phyloP scores from a whole-genome alignment of 441 rosid species.

The Adansonia gregorii region DNA sequence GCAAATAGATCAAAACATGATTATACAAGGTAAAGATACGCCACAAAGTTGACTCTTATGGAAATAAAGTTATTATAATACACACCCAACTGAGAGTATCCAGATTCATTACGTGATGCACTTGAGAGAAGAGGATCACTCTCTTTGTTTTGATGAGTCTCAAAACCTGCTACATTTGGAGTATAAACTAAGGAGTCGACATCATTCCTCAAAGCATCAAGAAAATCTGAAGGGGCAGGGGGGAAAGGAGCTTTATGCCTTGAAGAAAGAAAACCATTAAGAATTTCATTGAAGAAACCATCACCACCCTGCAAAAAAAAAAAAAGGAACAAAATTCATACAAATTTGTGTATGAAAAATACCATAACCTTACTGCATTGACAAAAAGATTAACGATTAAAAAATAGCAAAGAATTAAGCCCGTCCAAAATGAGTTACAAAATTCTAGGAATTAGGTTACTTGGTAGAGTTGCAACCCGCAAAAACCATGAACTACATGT shows the following conservation, averaged over 20 bases:
- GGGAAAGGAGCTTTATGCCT: conserved; percentile 84
- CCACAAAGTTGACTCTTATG: conserved; percentile 19
- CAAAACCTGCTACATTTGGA: conserved; percentile 42
- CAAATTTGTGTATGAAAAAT: conserved; percentile 16
- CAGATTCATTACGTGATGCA: conserved; percentile 34
- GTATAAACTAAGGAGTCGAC: conserved; percentile 38
- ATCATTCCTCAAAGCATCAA: conserved; percentile 45
- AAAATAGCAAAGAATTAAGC: background rate
- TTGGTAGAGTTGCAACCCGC: background rate
- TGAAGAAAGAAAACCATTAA: conserved; percentile 82
- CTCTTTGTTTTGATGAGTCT: conserved; percentile 50
- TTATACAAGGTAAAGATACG: conserved; percentile 25
- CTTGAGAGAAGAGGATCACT: conserved; percentile 54
- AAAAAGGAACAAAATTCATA: background rate
- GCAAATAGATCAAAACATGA: conserved; percentile 26
- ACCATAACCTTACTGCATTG: background rate
- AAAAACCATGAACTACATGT: background rate
- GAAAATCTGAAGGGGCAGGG: conserved; percentile 70
- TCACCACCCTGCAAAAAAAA: conserved; percentile 78
- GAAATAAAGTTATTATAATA: conserved; percentile 33
- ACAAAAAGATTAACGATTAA: background rate
- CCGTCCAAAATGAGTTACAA: background rate
- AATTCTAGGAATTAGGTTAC: background rate
- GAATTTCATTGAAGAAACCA: conserved; percentile 93
- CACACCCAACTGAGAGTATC: conserved; percentile 49